Evolutionary conservation across 768 basidiomycete species (phyloP), one percentile per base, ranked within the genome.

Genomic region (Hericium alpestre): DNA sequence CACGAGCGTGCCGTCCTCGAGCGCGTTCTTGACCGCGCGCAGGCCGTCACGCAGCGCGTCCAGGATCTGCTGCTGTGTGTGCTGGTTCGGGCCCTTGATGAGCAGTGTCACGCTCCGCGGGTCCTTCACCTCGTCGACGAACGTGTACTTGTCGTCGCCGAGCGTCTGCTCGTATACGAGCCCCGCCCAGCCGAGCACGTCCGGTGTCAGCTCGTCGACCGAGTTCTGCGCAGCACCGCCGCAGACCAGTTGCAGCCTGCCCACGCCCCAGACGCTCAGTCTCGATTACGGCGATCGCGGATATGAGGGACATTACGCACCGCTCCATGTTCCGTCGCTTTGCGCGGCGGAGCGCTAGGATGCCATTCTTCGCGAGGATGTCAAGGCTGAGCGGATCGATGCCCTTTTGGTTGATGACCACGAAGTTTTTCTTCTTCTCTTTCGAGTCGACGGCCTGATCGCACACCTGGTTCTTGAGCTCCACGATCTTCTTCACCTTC

Each of bases 301-400:
- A 57, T 56, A 56, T 38, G 40, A 43, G 56, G 16, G 6, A 18
- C 59, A 25, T n/a, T 43, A 49, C 78, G 59, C 65, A 92, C 93
- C 94, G 79, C 71, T 99, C 96, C 96, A 99, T 98, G 69, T 99
- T 99, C 65, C 96, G 84, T 68, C 96, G 79, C 77, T 99, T 99
- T 16, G 96, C 96, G 59, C 96, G 79, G 60, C 96, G 81, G 53
- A 99, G 79, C 20, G 93, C 95, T 57, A 99, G 73, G 61, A 99
- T 98, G 12, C 93, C 95, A 71, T 93, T 90, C 79, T 98, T 98
- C 47, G 91, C 93, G 41, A 99, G 76, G 43, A 98, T 85, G 71
- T 99, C 96, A 56, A 99, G 78, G 65, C 88, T 91, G 68, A 99
- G 81, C 6, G 96, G 96, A 70, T 99, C 96, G 62, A 99, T 99